Evolutionary conservation across 2,329 filamentous ascomycete species (phyloP), one percentile per base, ranked within the genome.

Genomic region (Epichloe sp.): DNA sequence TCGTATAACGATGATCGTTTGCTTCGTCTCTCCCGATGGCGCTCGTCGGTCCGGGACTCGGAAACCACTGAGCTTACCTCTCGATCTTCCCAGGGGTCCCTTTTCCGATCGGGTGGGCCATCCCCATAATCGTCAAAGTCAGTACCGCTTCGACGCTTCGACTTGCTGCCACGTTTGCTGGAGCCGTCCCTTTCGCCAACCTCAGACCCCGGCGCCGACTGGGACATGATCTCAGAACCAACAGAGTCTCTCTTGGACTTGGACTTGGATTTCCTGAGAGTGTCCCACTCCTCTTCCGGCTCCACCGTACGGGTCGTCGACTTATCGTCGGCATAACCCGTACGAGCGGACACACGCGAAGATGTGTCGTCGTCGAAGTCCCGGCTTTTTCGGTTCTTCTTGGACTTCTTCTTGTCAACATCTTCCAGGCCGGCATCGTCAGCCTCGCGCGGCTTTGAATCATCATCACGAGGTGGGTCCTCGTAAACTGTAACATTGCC

Each of bases 41-140:
- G 59, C 37, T 64, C 63, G 15, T 67, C 62, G 15, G 60, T 58
- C 19, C 65, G 65, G 40, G 68, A 65, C 48, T 72, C 73, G 5
- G 76, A 78, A 5, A 74, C 69, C 12, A 75, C 68, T 35, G 75
- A 78, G 53, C 67, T 70, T 19, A 72, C 68, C 41, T 76, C 73
- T n/a, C 68, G 68, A 51, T 75, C 70, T 26, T 72, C 66, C 50
- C 68, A 71, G 2, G 59, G 61, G n/a, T 69, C 68, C 3, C 62
- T 64, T 44, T 61, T 64, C 55, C 64, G 65, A 60, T 73, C 65
- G 35, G 68, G 64, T 31, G 68, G 66, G 49, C 71, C 65, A 47
- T 66, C 63, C 53, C 66, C 63, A 21, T 58, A 49, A 10, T 60
- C 57, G 12, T 58, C 65, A 54, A 57, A 66, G 50, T 63, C 69